Evolutionary conservation across 345 rosid genomes (phyloP), one percentile per base, ranked within the genome.

Genomic region (Isatis tinctoria): DNA sequence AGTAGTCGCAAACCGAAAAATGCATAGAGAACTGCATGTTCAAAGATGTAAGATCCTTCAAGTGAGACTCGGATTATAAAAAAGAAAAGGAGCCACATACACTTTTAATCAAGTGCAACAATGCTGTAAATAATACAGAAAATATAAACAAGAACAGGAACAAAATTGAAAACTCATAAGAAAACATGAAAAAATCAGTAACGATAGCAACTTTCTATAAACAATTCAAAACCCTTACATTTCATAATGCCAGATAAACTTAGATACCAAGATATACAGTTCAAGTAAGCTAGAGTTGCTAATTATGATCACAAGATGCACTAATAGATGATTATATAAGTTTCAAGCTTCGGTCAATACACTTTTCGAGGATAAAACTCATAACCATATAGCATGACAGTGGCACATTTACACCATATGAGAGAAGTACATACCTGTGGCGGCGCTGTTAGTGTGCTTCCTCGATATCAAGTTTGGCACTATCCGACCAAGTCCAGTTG

Each of bases 401-500:
- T 45, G 39, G 44, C 48, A 33, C 1, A n/a, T 10, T 27, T 4
- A 13, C 13, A 63, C 27, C 35, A 63, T 17, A 52, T 5, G 17
- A 47, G 17, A 12, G 62, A 18, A 33, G 27, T 10, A 61, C 43
- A 57, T 76, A 95, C 99, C 91, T 74, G 99, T 95, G 70, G 99
- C 99, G 10, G 99, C 99, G 60, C 94, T 92, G 69, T 96, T 96
- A 40, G 98, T 96, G 79, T 96, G 98, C 86, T 96, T 96, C 78
- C 99, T 90, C 32, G 99, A 96, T 73, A 96, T 96, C 89, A 96
- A 82, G 81, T 96, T 96, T 1, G 99, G 99, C 58, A 96, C 98
- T 63, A 96, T 92, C 84, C 99, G 87, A 67, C 99, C 99, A 35
- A 96, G 87, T 85, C 99, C 99, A 77, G 99, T 96, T 60, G 99